These are phyloP conservation scores for Rossbeevera mucosa DNA, from an alignment of 768 basidiomycete species.

Conservation along the genomic window DNA sequence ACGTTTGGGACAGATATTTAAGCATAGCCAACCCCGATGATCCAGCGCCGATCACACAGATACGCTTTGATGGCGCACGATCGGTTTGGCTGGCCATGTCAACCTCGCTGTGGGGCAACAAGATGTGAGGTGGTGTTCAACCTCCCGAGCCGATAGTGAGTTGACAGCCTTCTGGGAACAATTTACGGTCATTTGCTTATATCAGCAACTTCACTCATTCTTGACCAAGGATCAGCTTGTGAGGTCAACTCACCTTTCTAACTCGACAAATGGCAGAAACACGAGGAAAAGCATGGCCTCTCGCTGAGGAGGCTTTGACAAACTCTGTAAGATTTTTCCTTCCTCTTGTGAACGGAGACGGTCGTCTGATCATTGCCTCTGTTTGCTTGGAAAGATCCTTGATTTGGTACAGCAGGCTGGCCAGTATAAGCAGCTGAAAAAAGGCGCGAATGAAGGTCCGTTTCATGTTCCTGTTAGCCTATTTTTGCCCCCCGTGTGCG, in stretches of 20 bases:
- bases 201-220: conserved; percentile 8
- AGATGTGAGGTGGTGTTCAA: not conserved
- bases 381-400: conserved; percentile 59
- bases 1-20: conserved; percentile 57
- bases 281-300: conserved; percentile 82
- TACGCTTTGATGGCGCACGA: conserved; percentile 32
- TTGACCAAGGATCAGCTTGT: conserved; percentile 87
- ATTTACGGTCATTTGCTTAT: conserved; percentile 15
- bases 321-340: conserved; percentile 62
- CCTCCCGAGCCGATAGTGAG: not conserved
- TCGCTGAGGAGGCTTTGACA: conserved; percentile 80
- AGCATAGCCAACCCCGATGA: conserved; percentile 69
- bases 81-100: conserved; percentile 6
- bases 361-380: not conserved
- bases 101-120: not conserved
- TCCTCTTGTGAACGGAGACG: not conserved
- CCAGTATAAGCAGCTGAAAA: conserved; percentile 98
- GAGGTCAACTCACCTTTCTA: conserved; percentile 53
- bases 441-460: conserved; percentile 96
- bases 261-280: conserved; percentile 54
- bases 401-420: conserved; percentile 93
- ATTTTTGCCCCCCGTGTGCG: not conserved
- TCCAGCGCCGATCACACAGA: conserved; percentile 75
- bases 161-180: too few species aligned
- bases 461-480: not conserved